phyloP scores from a whole-genome alignment of 129 eudicot species.

The Glebionis coronaria region DNA sequence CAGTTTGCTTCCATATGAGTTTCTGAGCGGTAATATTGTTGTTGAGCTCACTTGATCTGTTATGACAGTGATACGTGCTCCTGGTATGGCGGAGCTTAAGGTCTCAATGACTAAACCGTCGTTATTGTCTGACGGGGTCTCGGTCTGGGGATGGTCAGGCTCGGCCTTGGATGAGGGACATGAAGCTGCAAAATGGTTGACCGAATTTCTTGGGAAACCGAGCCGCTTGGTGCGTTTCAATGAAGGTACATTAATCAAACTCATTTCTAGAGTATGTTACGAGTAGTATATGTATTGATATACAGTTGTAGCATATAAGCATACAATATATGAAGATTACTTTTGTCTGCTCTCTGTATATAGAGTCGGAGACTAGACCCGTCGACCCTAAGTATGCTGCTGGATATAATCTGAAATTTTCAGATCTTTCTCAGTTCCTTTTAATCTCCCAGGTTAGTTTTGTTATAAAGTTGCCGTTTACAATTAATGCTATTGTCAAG shows the following conservation, averaged over 20 bases:
- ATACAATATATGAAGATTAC: too few species aligned
- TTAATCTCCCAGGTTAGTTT: too few species aligned
- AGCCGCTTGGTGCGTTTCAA: conserved; percentile 80
- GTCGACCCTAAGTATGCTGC: conserved; percentile 63
- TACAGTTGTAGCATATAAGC: too few species aligned
- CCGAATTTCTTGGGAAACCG: conserved; percentile 62
- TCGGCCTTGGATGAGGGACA: conserved; percentile 86
- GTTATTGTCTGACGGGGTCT: too few species aligned
- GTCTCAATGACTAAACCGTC: too few species aligned
- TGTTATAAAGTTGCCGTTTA: too few species aligned
- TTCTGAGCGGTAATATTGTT: too few species aligned
- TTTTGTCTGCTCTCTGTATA: too few species aligned
- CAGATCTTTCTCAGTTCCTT: conserved; percentile 69
- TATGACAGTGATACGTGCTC: conserved; percentile 50
- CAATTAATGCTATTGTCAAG: background rate
- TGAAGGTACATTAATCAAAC: conserved; percentile 43
- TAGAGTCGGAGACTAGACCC: conserved; percentile 35
- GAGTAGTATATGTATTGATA: too few species aligned
- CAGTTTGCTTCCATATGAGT: too few species aligned
- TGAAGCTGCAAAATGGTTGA: too few species aligned
- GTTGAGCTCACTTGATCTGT: background rate
- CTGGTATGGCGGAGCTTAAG: too few species aligned
- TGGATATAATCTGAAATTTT: conserved; percentile 68
- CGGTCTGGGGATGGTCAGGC: conserved; percentile 95
- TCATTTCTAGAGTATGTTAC: background rate